A percentile compares a stretch with the other conserved stretches of the same genome.
phyloP scores from a whole-genome alignment of 257 asterid species.

The Primulina eburnea region DNA sequence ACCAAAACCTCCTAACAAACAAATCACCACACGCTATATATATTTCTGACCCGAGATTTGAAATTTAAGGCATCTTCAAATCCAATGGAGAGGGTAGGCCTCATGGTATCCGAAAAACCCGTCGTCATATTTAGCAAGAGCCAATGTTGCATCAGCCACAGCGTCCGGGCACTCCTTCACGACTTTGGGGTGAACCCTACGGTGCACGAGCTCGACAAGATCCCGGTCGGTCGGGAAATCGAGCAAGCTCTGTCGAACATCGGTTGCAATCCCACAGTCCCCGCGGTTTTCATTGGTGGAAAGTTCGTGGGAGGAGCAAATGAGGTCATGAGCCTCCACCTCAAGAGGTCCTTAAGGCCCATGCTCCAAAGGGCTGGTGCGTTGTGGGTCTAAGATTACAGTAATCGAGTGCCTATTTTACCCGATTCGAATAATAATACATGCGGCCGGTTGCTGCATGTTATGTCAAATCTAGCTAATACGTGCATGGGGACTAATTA shows the following conservation, averaged over 20 bases:
- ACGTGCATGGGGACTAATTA: no score
- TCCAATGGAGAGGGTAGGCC: constrained; percentile 58
- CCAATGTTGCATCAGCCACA: constrained; percentile 66
- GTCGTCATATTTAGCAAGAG: constrained; percentile 78
- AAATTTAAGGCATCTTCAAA: not conserved
- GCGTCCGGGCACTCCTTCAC: constrained; percentile 52
- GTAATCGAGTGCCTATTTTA: not conserved
- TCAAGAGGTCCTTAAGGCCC: constrained; percentile 52
- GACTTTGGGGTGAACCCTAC: constrained; percentile 65
- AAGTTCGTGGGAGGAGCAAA: constrained; percentile 65
- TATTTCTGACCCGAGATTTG: not conserved
- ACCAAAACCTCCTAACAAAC: constrained; percentile 28
- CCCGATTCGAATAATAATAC: not conserved
- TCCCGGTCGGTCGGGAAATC: constrained; percentile 55
- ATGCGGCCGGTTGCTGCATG: not conserved
- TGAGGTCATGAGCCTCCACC: constrained; percentile 81
- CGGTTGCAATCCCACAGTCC: constrained; percentile 55
- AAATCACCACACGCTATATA: not conserved
- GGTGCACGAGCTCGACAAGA: constrained; percentile 70
- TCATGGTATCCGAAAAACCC: constrained; percentile 67
- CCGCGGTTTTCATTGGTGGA: constrained; percentile 74
- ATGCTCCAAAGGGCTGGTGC: constrained; percentile 81
- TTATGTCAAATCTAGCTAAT: no score
- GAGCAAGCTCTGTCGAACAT: constrained; percentile 55
- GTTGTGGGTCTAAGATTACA: constrained; percentile 46